Conservation (phyloP, 2,329 filamentous ascomycete species). For the Alternaria arborescens region DNA sequence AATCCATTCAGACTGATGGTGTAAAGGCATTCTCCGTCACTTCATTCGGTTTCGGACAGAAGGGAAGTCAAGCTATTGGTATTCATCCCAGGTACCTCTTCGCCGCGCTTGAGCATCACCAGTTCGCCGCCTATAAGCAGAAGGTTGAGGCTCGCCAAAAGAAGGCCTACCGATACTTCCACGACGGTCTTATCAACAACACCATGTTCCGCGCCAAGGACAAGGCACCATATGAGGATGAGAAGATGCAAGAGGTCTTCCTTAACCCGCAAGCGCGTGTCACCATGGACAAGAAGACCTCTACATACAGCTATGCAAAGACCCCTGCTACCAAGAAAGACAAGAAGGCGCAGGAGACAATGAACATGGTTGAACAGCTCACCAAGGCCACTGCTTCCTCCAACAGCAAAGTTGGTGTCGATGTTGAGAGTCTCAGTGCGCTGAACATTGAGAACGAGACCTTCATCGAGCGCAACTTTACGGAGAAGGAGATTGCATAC, state of each 20-base stretch:
- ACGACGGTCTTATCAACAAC: conserved; percentile 98
- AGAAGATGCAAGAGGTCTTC: conserved; percentile 86
- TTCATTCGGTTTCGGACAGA: conserved; percentile 98
- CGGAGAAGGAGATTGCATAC: conserved; percentile 81
- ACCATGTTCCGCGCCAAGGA: conserved; percentile 95
- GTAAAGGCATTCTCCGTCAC: conserved; percentile 99
- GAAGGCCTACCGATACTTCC: conserved; percentile 98
- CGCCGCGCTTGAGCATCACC: conserved; percentile 87
- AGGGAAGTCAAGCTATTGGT: conserved; percentile 96
- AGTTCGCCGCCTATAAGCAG: conserved; percentile 80
- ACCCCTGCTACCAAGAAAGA: conserved; percentile 69
- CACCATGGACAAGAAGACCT: conserved; percentile 82
- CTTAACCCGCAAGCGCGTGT: conserved; percentile 94
- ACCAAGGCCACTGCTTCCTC: conserved; percentile 68
- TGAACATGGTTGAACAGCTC: conserved; percentile 79
- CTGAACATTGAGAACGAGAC: conserved; percentile 95
- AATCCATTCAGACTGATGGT: conserved; percentile 94
- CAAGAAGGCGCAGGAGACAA: conserved; percentile 66
- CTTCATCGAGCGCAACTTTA: conserved; percentile 96
- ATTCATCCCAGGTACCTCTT: conserved; percentile 96
- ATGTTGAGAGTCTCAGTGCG: conserved; percentile 86
- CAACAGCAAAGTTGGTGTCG: conserved; percentile 85
- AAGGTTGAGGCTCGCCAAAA: conserved; percentile 96
- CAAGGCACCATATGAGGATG: conserved; percentile 87
- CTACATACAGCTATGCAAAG: conserved; percentile 75